Conservation (phyloP, 352 stramenopile genomes). For the Phytopythium chamaehyphon region DNA sequence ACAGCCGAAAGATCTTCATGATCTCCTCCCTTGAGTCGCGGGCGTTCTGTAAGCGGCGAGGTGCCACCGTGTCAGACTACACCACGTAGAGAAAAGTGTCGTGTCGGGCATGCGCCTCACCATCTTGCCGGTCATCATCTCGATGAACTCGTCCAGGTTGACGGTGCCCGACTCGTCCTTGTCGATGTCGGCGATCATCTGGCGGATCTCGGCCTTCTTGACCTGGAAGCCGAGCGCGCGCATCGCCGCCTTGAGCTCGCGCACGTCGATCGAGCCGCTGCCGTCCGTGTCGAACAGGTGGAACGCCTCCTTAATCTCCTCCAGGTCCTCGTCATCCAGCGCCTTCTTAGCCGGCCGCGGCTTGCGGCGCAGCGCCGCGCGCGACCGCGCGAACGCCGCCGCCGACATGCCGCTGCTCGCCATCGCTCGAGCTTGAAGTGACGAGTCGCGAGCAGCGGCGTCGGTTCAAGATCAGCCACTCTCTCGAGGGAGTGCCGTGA, state of each 20-base stretch:
- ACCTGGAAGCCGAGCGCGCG: conserved; percentile 92
- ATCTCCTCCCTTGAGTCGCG: conserved; percentile 90
- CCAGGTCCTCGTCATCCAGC: conserved; percentile 90
- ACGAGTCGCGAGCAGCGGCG: too few relatives aligned
- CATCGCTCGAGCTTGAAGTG: neutral
- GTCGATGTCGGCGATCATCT: conserved; percentile 93
- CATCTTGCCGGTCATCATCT: conserved; percentile 95
- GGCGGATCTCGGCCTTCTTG: conserved; percentile 90
- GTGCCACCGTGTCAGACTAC: neutral
- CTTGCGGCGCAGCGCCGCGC: conserved; percentile 55
- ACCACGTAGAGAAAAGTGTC: too few relatives aligned
- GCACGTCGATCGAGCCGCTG: conserved; percentile 88
- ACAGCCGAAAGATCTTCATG: conserved; percentile 94
- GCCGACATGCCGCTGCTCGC: conserved; percentile 32
- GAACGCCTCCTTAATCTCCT: conserved; percentile 94
- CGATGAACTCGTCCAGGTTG: conserved; percentile 93
- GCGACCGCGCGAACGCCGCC: conserved; percentile 59
- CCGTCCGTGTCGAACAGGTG: conserved; percentile 92
- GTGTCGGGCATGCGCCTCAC: conserved; percentile 9
- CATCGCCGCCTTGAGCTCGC: conserved; percentile 94
- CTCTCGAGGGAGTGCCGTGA: too few relatives aligned
- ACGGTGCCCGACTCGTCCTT: conserved; percentile 89
- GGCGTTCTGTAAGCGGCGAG: conserved; percentile 37
- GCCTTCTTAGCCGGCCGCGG: conserved; percentile 64
- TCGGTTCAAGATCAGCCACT: too few relatives aligned